Evolutionary conservation across 352 stramenopile genomes (phyloP), one percentile per base, ranked within the genome.

Genomic region (Phytophthora idaei): DNA sequence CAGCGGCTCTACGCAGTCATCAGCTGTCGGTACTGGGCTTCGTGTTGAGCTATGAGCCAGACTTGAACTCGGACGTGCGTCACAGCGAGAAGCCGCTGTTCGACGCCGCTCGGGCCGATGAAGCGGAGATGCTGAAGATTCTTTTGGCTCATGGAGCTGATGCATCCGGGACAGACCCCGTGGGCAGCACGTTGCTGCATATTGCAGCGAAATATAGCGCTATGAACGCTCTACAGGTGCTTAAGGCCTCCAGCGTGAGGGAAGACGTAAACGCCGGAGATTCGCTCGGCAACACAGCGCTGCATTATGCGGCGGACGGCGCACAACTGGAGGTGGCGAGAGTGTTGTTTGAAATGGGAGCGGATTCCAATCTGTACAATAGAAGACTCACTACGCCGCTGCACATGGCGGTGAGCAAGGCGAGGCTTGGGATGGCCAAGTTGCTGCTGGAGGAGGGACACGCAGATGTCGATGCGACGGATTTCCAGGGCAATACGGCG

Each of bases 171-270:
- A 47, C 58, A 15, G 71, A 78, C 29, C 63, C 65, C 1, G 67
- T 69, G 48, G 71, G 67, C 45, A 75, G 67, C 58, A 71, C 54
- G 12, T 47, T 74, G 59, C 56, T 78, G 54, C 71, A 78, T 42
- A 78, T 78, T 54, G 71, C 71, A 49, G 64, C 63, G 32, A 78
- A 78, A 46, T 78, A 78, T 51, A 25, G 55, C 9, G 56, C 62
- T 0, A 36, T 39, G 61, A 11, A 55, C 2, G 61, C 72, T 8
- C 32, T 77, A 51, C 9, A 56, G 1, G 56, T 74, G 61, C 57
- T 77, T 21, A 52, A 55, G 28, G 41, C 39, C 1, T 64, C 46
- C 42, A 67, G 65, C 34, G 56, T 59, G 8, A 39, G 60, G 1
- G 71, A 68, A 36, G 62, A 76, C 7, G 59, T 78, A 37, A 71